phyloP scores from a whole-genome alignment of 306 rosid species.

The Gynostemma pentaphyllum region DNA sequence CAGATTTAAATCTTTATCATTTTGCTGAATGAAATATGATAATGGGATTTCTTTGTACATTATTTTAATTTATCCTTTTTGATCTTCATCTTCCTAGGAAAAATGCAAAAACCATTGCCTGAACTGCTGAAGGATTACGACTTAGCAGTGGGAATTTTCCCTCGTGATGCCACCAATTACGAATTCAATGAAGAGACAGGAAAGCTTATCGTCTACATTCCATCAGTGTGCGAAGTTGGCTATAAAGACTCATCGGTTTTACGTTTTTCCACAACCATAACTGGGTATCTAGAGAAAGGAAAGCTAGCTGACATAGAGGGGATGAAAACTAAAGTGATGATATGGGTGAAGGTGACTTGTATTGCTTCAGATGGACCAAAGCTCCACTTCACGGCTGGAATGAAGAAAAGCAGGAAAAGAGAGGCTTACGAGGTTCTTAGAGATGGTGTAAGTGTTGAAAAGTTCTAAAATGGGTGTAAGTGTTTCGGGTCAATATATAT shows the following conservation, averaged over 20 bases:
- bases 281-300: constrained; percentile 83
- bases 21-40: not conserved
- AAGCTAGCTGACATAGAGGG: constrained; percentile 82
- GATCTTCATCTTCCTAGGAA: constrained; percentile 34
- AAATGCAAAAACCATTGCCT: constrained; percentile 77
- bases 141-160: constrained; percentile 73
- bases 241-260: constrained; percentile 74
- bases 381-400: constrained; percentile 70
- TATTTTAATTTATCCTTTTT: not conserved
- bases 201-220: constrained; percentile 69
- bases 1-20: not conserved
- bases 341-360: constrained; percentile 75
- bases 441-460: constrained; percentile 64
- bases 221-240: constrained; percentile 67
- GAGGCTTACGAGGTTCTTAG: constrained; percentile 78
- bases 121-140: constrained; percentile 79
- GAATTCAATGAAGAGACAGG: constrained; percentile 75
- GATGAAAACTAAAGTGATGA: constrained; percentile 79
- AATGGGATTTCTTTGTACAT: not conserved
- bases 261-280: constrained; percentile 59
- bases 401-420: constrained; percentile 83
- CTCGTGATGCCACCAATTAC: constrained; percentile 87
- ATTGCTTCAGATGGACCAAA: constrained; percentile 70
- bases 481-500: not conserved
- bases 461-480: constrained; percentile 31